Evolutionary conservation across 1,139 yeast species (phyloP).

Genomic region (Geotrichum restrictum): DNA sequence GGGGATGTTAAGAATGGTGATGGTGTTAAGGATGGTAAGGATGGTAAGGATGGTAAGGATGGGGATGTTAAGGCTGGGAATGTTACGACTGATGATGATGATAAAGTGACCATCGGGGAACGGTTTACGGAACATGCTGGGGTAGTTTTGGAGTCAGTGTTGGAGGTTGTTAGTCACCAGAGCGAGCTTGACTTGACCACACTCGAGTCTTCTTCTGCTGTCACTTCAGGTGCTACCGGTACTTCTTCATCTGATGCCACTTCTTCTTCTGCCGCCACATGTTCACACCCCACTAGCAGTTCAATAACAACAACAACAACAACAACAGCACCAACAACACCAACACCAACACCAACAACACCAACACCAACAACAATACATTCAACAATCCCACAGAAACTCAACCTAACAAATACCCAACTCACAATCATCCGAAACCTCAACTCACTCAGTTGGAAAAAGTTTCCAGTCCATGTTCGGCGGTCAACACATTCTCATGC

Average conservation of each 20-base stretch:
- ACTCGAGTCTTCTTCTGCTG: too few species aligned
- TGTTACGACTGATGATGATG: background rate
- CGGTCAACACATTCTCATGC: conserved; percentile 70
- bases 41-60: background rate
- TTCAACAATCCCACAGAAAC: background rate
- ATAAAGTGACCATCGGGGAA: background rate
- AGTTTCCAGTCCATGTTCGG: conserved; percentile 66
- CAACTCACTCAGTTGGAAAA: conserved; percentile 61
- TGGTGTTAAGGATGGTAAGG: too few species aligned
- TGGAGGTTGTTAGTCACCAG: conserved; percentile 29
- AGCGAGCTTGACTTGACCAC: background rate
- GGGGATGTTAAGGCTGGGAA: too few species aligned
- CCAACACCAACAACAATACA: background rate
- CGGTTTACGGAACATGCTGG: conserved; percentile 51
- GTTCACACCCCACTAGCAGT: too few species aligned
- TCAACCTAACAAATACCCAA: conserved; percentile 40
- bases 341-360: background rate
- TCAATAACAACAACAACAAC: background rate
- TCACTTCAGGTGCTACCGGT: background rate
- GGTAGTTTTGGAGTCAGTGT: conserved; percentile 44
- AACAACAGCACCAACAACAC: background rate
- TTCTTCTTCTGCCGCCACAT: too few species aligned
- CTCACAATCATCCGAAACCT: conserved; percentile 51
- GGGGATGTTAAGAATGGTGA: too few species aligned
- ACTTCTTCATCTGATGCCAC: too few species aligned